These are phyloP conservation scores for Gyrodon lividus DNA, from an alignment of 768 basidiomycete species.

Conservation along the genomic window DNA sequence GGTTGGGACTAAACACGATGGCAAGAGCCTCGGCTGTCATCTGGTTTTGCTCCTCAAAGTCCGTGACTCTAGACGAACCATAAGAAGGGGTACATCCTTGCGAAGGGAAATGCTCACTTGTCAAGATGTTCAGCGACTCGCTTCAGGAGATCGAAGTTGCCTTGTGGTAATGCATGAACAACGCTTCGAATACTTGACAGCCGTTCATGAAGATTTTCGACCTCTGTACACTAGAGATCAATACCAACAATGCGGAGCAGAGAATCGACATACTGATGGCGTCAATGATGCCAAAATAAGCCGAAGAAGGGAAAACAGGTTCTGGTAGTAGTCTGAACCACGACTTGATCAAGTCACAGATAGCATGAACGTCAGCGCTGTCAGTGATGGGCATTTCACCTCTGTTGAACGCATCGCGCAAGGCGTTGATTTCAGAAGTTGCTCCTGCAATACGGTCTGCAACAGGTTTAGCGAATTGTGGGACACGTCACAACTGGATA, in stretches of 20 bases:
- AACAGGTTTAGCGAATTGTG: conserved; percentile 1
- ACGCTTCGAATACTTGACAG: conserved; percentile 62
- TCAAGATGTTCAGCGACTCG: conserved; percentile 85
- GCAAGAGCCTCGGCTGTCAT: conserved; percentile 87
- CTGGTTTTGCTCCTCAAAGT: conserved; percentile 85
- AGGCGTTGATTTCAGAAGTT: conserved; percentile 59
- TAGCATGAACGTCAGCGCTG: conserved; percentile 74
- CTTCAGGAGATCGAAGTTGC: conserved; percentile 76
- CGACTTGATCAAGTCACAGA: conserved; percentile 80
- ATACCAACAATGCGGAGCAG: neutral
- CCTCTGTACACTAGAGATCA: conserved; percentile 43
- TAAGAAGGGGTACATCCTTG: neutral
- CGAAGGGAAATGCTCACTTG: conserved; percentile 39
- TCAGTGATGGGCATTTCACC: conserved; percentile 60
- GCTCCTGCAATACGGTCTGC: conserved; percentile 85
- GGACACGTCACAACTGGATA: neutral
- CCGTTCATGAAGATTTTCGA: conserved; percentile 68
- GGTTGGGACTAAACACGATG: conserved; percentile 82
- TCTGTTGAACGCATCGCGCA: conserved; percentile 77
- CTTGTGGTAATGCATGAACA: conserved; percentile 66
- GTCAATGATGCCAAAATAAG: conserved; percentile 67
- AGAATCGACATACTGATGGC: conserved; percentile 56
- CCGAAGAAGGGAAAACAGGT: conserved; percentile 68
- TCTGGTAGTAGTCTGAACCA: conserved; percentile 86
- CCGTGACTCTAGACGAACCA: conserved; percentile 60